A percentile compares a stretch with the other conserved stretches of the same genome.
Conservation (phyloP, 2,329 filamentous ascomycete species). For the Pseudohalonectria lignicola region DNA sequence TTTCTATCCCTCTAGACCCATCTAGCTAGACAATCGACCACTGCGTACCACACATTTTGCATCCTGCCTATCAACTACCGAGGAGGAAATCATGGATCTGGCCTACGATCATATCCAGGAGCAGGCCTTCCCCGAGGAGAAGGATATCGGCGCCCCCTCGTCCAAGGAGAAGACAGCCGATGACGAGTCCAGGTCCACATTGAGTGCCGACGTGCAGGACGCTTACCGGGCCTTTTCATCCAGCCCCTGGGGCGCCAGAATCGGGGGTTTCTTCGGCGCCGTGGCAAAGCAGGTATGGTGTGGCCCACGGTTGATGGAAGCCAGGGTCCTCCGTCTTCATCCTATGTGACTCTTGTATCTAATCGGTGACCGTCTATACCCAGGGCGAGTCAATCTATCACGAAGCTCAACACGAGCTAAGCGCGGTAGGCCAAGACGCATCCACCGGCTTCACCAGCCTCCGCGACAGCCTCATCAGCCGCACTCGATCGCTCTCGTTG, state of each 20-base stretch:
- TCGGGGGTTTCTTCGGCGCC: conserved; percentile 81
- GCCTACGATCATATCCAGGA: conserved; percentile 96
- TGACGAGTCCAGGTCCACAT: conserved; percentile 34
- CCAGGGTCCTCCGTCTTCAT: no score
- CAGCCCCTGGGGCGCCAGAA: conserved; percentile 80
- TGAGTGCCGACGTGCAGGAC: conserved; percentile 86
- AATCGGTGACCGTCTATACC: no score
- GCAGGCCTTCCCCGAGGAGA: conserved; percentile 56
- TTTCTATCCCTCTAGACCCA: background rate
- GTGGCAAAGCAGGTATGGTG: conserved; percentile 79
- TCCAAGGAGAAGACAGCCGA: conserved; percentile 16
- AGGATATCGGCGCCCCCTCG: conserved; percentile 21
- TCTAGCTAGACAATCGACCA: background rate
- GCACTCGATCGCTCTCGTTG: conserved; percentile 64
- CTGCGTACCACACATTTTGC: background rate
- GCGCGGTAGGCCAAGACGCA: conserved; percentile 69
- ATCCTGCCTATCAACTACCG: no score
- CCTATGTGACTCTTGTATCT: no score
- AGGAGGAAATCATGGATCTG: conserved; percentile 65
- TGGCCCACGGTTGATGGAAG: no score
- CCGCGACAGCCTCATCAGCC: conserved; percentile 54
- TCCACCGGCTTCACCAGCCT: conserved; percentile 68
- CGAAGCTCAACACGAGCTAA: conserved; percentile 77
- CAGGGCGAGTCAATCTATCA: conserved; percentile 75
- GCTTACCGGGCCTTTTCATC: conserved; percentile 88